Evolutionary conservation across 306 rosid species (phyloP), one percentile per base, ranked within the genome.

Genomic region (Rosa rugosa): DNA sequence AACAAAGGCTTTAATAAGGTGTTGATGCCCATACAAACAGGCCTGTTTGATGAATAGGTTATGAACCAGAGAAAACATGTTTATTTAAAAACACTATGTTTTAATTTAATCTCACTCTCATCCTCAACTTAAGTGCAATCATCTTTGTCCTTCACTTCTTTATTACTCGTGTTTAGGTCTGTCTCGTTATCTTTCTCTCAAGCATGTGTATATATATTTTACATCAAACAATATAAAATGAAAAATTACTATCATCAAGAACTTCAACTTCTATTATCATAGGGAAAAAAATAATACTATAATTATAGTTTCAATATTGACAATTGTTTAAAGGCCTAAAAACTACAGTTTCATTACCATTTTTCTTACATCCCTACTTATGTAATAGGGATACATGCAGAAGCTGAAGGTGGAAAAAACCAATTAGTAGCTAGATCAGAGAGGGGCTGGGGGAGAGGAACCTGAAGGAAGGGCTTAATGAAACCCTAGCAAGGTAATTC

Each of bases 101-200:
- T 74, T 74, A 41, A 0, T 44, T 44, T 75, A 75, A 75, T 75
- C 60, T 23, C 57, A 22, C 69, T 56, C 69, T 57, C 49, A 54
- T 22, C 40, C 69, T 59, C 70, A 59, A 59, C 5, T 59, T 41
- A 41, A 22, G 78, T 75, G 69, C 54, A 42, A 59, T 59, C 36
- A 23, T 59, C 69, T 25, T 62, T 59, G 46, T 46, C 38, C 16
- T 25, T 44, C 34, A 45, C 8, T 76, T 63, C n/a, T 63, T 76
- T 76, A 63, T 76, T 75, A 76, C 72, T 76, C 79, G 63, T 76
- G 79, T 47, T 63, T 76, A 31, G 49, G 8, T 47, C 79, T 76
- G 72, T 76, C 79, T 47, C 13, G 16, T 27, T 27, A 31, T 17
- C 42, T 63, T 63, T 63, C 69, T 63, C 18, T 63, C 69, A 5